These are phyloP conservation scores for Arachnomyces sp. DNA, from an alignment of 2,329 filamentous ascomycete species.

Conservation along the genomic window DNA sequence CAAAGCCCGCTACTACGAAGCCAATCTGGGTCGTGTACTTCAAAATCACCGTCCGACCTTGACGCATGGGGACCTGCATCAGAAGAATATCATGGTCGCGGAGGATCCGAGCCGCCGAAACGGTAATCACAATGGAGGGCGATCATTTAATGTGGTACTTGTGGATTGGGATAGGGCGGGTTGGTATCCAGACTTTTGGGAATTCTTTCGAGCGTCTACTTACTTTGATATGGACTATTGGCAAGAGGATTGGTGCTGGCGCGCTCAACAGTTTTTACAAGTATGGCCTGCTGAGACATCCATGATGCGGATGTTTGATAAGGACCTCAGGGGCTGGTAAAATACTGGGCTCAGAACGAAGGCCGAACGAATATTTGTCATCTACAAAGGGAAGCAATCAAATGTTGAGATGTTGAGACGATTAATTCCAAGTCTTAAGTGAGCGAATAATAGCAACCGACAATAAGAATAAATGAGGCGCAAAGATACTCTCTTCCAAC, in stretches of 20 bases:
- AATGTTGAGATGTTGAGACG: too few relatives aligned
- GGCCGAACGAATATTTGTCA: too few relatives aligned
- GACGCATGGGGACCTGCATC: slow-evolving; percentile 24
- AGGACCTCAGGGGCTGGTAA: too few relatives aligned
- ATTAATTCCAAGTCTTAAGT: too few relatives aligned
- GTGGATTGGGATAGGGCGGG: slow-evolving; percentile 19
- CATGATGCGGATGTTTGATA: slow-evolving; percentile 19
- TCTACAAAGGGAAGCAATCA: too few relatives aligned
- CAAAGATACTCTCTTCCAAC: too few relatives aligned
- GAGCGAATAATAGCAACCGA: too few relatives aligned
- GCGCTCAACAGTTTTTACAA: slow-evolving; percentile 18
- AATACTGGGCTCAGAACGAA: too few relatives aligned
- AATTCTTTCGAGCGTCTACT: slow-evolving; percentile 18
- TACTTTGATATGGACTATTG: slow-evolving; percentile 10
- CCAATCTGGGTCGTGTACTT: slow-evolving; percentile 17
- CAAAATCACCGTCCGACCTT: slow-evolving; percentile 22
- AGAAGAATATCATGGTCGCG: slow-evolving; percentile 21
- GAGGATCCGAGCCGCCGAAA: slow-evolving; percentile 14
- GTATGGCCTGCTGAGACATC: slow-evolving; percentile 19
- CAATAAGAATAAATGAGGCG: too few relatives aligned
- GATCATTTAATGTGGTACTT: slow-evolving; percentile 19
- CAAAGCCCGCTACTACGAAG: slow-evolving; percentile 23
- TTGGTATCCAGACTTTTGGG: slow-evolving; percentile 21
- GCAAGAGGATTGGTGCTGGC: slow-evolving; percentile 19
- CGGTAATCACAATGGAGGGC: slow-evolving; percentile 16